A percentile compares a stretch with the other conserved stretches of the same genome.
phyloP scores from a whole-genome alignment of 805 yeast genomes.

The Saccharomycopsis microspora region DNA sequence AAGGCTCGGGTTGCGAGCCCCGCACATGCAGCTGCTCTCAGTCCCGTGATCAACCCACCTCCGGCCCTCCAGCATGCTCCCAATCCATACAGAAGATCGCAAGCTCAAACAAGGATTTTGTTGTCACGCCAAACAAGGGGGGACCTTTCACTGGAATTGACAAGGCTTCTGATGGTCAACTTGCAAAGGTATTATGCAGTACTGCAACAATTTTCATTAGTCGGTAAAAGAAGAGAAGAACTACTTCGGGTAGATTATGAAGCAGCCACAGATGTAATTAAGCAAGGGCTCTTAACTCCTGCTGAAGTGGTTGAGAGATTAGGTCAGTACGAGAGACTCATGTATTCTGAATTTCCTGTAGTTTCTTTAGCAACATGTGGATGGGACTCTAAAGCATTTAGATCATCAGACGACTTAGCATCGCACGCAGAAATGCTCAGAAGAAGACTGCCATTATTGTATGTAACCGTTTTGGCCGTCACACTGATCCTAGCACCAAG shows the following conservation, averaged over 20 bases:
- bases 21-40: no score
- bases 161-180: background rate
- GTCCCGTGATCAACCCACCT: no score
- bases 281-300: conserved; percentile 42
- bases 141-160: conserved; percentile 5
- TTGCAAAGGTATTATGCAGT: conserved; percentile 4
- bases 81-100: background rate
- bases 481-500: conserved; percentile 34
- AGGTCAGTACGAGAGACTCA: conserved; percentile 32
- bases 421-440: background rate
- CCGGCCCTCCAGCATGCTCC: no score
- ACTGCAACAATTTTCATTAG: conserved; percentile 3
- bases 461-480: conserved; percentile 54
- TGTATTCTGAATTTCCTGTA: conserved; percentile 43
- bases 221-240: conserved; percentile 6
- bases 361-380: conserved; percentile 28
- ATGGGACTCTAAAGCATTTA: no score
- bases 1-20: no score
- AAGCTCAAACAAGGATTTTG: background rate
- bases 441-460: conserved; percentile 42
- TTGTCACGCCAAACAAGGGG: conserved; percentile 2
- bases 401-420: background rate
- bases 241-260: conserved; percentile 11
- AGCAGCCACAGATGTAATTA: conserved; percentile 36
- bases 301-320: conserved; percentile 51